Conservation (phyloP, 169 alveolate genomes). For the Condylostoma magnum region DNA sequence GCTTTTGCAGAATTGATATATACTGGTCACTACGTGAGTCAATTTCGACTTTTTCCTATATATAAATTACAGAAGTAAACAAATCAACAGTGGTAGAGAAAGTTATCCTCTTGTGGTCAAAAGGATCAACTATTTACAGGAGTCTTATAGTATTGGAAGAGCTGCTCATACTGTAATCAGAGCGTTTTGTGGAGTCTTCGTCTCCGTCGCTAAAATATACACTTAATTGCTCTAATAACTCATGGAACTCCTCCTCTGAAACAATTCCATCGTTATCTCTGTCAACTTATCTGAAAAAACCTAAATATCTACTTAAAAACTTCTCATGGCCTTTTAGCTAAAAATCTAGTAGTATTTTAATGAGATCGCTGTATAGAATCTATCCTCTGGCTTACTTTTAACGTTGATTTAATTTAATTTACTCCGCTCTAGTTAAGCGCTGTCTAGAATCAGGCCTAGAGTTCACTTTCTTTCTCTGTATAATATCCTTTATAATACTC, state of each 20-base stretch:
- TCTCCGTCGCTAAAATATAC: constrained; percentile 53
- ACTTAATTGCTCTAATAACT: constrained; percentile 46
- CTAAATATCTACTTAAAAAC: constrained; percentile 69
- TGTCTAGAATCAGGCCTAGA: neutral
- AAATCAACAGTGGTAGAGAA: constrained; percentile 38
- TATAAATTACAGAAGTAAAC: constrained; percentile 9
- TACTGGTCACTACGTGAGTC: too few relatives aligned
- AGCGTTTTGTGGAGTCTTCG: too few relatives aligned
- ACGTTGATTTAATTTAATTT: constrained; percentile 3
- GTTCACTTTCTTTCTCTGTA: neutral
- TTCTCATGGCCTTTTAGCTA: constrained; percentile 79
- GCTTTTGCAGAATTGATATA: too few relatives aligned
- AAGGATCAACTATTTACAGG: constrained; percentile 54
- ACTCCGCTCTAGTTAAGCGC: neutral
- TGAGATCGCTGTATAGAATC: constrained; percentile 59
- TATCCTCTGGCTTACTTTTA: constrained; percentile 28
- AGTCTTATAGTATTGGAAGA: constrained; percentile 17
- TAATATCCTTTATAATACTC: constrained; percentile 35
- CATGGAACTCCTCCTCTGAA: constrained; percentile 71
- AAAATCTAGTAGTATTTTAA: constrained; percentile 69
- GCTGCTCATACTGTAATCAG: too few relatives aligned
- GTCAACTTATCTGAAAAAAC: constrained; percentile 67
- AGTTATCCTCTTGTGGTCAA: constrained; percentile 45
- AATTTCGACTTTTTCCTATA: too few relatives aligned
- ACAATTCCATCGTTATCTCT: constrained; percentile 74